Evolutionary conservation across 345 rosid species (phyloP), one percentile per base, ranked within the genome.

Genomic region (Sonneratia alba): DNA sequence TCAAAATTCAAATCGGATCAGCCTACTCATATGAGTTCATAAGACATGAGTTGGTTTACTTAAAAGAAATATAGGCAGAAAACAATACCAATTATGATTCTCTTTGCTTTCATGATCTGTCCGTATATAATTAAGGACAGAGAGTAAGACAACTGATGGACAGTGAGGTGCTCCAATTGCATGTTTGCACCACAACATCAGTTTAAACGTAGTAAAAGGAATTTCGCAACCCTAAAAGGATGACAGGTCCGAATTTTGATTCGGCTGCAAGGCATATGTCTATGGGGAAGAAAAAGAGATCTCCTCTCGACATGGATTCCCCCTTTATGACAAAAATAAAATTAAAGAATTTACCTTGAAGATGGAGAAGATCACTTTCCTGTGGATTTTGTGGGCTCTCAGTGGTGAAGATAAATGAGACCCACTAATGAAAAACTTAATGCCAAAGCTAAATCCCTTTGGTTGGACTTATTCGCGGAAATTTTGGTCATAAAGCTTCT

Each of bases 331-430:
- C 32, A 27, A 27, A 27, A 27, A 27, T 27, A 27, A 27, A 27
- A 27, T 27, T 27, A 27, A 27, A 27, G 32, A 27, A 53, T 53
- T 57, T 57, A 57, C 63, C 63, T 57, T 57, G 63, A 57, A 57
- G 32, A 22, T n/a, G 34, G 63, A 57, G 63, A 57, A 57, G 63
- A 57, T 57, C 63, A 22, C 84, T 82, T 83, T 83, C 85, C 78
- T 68, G 72, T 72, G 81, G 89, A 88, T 85, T 77, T 86, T 81
- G 89, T 87, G 83, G 67, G 76, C 53, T 66, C 64, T 66, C 12
- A 18, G n/a, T 55, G 21, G 38, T 42, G 68, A 55, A 66, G 21
- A 53, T 65, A 55, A 57, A 57, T 22, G 87, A 67, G 75, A 12
- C 43, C 77, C 64, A 42, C 69, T 56, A 53, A 9, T 45, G 22